These are phyloP conservation scores for Xylariaceae sp. DNA, from an alignment of 2,329 filamentous ascomycete species.

Conservation along the genomic window DNA sequence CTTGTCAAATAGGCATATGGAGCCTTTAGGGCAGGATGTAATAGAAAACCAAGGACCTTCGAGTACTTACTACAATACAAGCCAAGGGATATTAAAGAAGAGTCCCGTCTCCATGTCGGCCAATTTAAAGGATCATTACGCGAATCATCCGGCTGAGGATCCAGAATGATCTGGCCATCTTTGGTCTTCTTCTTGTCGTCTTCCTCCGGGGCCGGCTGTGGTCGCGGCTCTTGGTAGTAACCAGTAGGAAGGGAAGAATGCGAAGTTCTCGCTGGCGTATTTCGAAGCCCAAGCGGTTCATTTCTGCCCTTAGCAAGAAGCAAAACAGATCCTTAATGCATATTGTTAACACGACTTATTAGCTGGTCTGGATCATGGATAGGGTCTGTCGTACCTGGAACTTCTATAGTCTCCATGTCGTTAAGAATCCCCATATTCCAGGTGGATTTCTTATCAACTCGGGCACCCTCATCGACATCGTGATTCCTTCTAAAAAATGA, in stretches of 20 bases:
- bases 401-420: constrained; percentile 79
- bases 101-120: constrained; percentile 79
- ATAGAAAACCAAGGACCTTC: too few species aligned
- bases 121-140: constrained; percentile 92
- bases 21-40: too few species aligned
- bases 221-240: constrained; percentile 42
- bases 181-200: constrained; percentile 72
- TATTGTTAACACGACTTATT: constrained; percentile 7
- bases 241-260: constrained; percentile 59
- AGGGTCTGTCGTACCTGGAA: constrained; percentile 66
- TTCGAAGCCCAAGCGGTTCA: constrained; percentile 61
- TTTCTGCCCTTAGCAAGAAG: constrained; percentile 59
- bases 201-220: constrained; percentile 27
- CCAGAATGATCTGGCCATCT: constrained; percentile 82
- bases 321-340: constrained; percentile 56
- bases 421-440: constrained; percentile 82
- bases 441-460: constrained; percentile 24
- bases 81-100: constrained; percentile 78
- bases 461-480: constrained; percentile 8
- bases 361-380: background rate
- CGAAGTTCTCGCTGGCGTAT: constrained; percentile 59
- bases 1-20: too few species aligned
- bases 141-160: constrained; percentile 90
- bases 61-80: constrained; percentile 94
- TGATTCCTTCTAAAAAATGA: constrained; percentile 21